Conservation (phyloP, 2,329 filamentous ascomycete species). For the Arthroderma sp. region DNA sequence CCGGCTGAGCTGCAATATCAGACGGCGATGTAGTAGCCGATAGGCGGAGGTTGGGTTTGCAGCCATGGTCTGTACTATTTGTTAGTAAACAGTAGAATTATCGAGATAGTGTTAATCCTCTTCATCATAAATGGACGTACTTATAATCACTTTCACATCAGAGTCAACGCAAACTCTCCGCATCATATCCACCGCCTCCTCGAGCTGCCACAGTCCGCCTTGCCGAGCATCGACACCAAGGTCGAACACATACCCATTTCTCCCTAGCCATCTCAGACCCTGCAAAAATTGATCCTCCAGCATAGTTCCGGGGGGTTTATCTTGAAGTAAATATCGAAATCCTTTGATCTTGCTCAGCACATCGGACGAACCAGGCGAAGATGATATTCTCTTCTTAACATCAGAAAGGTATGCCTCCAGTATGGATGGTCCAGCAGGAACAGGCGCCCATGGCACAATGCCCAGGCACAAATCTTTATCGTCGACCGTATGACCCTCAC, state of each 20-base stretch:
- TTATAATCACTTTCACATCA: constrained; percentile 51
- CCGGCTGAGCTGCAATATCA: constrained; percentile 37
- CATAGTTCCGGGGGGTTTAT: constrained; percentile 55
- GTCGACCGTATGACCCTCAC: constrained; percentile 44
- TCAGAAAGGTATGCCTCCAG: constrained; percentile 53
- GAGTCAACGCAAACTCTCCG: constrained; percentile 51
- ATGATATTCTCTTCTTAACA: constrained; percentile 36
- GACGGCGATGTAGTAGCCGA: constrained; percentile 17
- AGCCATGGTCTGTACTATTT: constrained; percentile 61
- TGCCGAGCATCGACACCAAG: constrained; percentile 68
- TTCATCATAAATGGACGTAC: constrained; percentile 20
- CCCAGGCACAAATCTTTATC: constrained; percentile 50
- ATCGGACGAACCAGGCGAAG: constrained; percentile 38
- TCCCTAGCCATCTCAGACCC: constrained; percentile 51
- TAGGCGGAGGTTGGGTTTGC: constrained; percentile 67
- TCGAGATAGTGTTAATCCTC: neutral
- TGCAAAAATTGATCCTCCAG: constrained; percentile 52
- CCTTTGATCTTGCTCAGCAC: constrained; percentile 60
- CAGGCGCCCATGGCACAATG: constrained; percentile 74
- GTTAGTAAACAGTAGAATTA: constrained; percentile 1
- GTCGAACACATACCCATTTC: constrained; percentile 59
- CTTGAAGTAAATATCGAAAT: constrained; percentile 72
- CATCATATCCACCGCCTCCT: constrained; percentile 59
- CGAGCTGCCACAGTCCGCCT: constrained; percentile 61
- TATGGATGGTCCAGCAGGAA: constrained; percentile 49